Evolutionary conservation across 2,329 filamentous ascomycete genomes (phyloP).

Genomic region (Xylariaceae sp.): DNA sequence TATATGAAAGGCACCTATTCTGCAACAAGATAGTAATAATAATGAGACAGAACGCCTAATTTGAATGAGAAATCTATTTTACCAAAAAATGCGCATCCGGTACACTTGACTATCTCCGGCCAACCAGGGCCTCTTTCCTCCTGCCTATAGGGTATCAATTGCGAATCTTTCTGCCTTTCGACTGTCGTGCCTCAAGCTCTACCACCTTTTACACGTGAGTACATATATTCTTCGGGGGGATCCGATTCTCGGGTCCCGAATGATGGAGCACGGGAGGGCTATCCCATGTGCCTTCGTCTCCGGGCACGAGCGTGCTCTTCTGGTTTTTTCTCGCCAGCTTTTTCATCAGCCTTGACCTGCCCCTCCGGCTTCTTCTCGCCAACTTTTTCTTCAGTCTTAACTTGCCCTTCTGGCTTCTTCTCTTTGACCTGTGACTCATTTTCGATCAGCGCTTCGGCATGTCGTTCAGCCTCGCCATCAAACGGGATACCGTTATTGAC

Average conservation of each 20-base stretch:
- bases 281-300: no score
- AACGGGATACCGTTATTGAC: slow-evolving; percentile 28
- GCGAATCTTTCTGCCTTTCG: not conserved
- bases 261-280: no score
- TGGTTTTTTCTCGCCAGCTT: slow-evolving; percentile 5
- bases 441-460: slow-evolving; percentile 19
- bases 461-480: slow-evolving; percentile 29
- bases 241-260: not conserved
- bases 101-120: no score
- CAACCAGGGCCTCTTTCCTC: not conserved
- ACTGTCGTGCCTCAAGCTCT: not conserved
- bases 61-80: not conserved
- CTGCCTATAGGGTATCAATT: slow-evolving; percentile 4
- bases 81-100: no score
- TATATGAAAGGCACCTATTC: not conserved
- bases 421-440: slow-evolving; percentile 19
- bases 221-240: not conserved
- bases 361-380: slow-evolving; percentile 10
- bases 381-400: not conserved
- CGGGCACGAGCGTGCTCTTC: no score
- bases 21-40: not conserved
- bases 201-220: not conserved
- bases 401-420: slow-evolving; percentile 13
- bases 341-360: slow-evolving; percentile 7
- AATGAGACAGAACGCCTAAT: not conserved